Percentiles rank a stretch among this genome's conserved stretches.
Evolutionary conservation across 495 filamentous ascomycete genomes (phyloP).

Genomic region (Xanthoparmelia taractica): DNA sequence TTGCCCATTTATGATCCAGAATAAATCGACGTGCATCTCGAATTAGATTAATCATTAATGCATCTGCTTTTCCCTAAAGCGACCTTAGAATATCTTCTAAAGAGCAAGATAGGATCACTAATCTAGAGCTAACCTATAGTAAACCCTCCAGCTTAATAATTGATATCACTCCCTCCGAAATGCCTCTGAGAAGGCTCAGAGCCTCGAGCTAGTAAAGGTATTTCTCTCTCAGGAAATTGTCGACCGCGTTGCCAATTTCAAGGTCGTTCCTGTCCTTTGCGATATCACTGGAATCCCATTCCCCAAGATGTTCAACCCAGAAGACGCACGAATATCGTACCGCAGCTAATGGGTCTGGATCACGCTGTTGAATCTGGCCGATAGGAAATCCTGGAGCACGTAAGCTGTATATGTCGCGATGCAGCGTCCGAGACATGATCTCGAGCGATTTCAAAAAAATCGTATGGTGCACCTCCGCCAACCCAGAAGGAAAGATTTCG

Average conservation of each 20-base stretch:
- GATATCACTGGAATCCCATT: not conserved
- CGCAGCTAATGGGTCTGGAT: constrained; percentile 29
- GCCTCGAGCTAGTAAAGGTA: constrained; percentile 37
- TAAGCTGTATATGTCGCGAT: constrained; percentile 28
- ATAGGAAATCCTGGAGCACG: constrained; percentile 18
- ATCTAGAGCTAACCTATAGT: not conserved
- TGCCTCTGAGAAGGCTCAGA: constrained; percentile 21
- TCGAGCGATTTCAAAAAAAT: constrained; percentile 29
- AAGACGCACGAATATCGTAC: constrained; percentile 34
- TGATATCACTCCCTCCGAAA: constrained; percentile 8
- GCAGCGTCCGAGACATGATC: constrained; percentile 28
- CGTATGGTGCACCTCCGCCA: constrained; percentile 19
- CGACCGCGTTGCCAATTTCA: constrained; percentile 16
- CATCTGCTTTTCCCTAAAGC: constrained; percentile 15
- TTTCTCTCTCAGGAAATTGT: constrained; percentile 26
- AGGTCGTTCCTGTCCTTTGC: constrained; percentile 16
- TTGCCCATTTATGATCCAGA: constrained; percentile 24
- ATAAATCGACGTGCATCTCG: constrained; percentile 30
- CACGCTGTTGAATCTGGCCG: constrained; percentile 19
- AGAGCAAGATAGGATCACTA: not conserved
- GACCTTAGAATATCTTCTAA: not conserved
- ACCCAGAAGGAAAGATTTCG: constrained; percentile 25
- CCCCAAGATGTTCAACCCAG: constrained; percentile 32
- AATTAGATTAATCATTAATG: constrained; percentile 22
- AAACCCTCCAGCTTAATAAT: constrained; percentile 5